Evolutionary conservation across 163 green algal species (phyloP), one percentile per base, ranked within the genome.

Genomic region (Coccomyxa subellipsoidea): DNA sequence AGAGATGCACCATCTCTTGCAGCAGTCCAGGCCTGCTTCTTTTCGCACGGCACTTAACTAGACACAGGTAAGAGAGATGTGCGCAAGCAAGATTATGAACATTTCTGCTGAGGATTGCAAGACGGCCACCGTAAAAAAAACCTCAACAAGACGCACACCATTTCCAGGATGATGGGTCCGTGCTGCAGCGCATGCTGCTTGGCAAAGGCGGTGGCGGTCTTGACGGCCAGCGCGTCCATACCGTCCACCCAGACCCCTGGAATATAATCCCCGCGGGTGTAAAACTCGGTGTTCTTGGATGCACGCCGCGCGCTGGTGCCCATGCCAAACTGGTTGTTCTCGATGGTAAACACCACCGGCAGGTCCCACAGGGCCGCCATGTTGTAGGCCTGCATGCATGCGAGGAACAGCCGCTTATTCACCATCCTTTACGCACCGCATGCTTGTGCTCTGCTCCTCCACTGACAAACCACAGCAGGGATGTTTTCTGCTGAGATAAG

Each of bases 301-400:
- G 86, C 88, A 2, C 97, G 89, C 92, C 91, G 96, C 85, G 97
- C 94, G 18, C 93, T 91, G 0, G 96, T 99, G 59, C 96, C 96
- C 96, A 99, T 99, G 82, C 95, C 90, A 86, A 97, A 99, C 84
- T 99, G 96, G 89, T 99, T 99, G 93, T 99, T 99, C 87, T 99
- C 96, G 83, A 94, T 98, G 37, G 98, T 90, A 87, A 96, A 99
- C 79, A 99, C 94, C 72, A 92, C 86, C 32, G 96, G 96, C 75
- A 99, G 90, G 86, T 97, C 89, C 96, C 96, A 99, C 37, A 99
- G 88, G 2, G 92, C 95, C 29, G 97, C 92, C 85, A 99, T 98
- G 92, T 99, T 99, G 79, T 98, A 90, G 1, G 97, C 92, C 90
- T 99, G 95, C 23, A 18, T 59, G 5, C 47, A 59, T 12, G 23